Evolutionary conservation across 768 basidiomycete genomes (phyloP).

Genomic region (Phlebiopsis flavidoalba): DNA sequence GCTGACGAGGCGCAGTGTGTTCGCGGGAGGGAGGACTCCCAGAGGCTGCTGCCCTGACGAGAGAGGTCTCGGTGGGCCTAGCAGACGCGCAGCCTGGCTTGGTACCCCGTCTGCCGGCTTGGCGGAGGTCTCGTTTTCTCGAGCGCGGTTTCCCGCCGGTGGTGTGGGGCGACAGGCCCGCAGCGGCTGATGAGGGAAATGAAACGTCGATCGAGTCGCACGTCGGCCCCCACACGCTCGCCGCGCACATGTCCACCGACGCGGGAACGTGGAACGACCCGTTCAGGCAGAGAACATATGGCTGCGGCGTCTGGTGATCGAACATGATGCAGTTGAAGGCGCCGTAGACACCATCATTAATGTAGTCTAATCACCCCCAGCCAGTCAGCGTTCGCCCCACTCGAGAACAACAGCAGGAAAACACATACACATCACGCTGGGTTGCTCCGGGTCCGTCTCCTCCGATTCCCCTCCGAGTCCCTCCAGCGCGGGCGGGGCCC

Average conservation of each 20-base stretch:
- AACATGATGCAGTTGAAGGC: conserved; percentile 96
- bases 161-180: neutral
- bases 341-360: conserved; percentile 99
- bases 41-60: neutral
- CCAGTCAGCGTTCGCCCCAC: neutral
- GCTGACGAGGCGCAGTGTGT: neutral
- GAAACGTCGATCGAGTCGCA: conserved; percentile 90
- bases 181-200: neutral
- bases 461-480: conserved; percentile 19
- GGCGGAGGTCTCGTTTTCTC: neutral
- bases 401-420: conserved; percentile 16
- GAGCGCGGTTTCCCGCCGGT: neutral
- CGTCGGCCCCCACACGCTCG: conserved; percentile 96
- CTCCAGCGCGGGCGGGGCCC: conserved; percentile 46
- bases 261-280: conserved; percentile 56
- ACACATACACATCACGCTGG: conserved; percentile 86
- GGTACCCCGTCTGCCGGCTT: neutral
- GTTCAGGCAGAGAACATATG: conserved; percentile 68
- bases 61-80: neutral
- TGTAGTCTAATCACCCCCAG: conserved; percentile 68
- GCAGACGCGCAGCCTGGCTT: neutral
- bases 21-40: neutral
- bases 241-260: conserved; percentile 38
- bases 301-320: conserved; percentile 80
- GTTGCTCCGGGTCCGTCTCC: conserved; percentile 32